These are phyloP conservation scores for Neoscytalidium dimidiatum DNA, from an alignment of 2,329 filamentous ascomycete genomes.

Conservation along the genomic window DNA sequence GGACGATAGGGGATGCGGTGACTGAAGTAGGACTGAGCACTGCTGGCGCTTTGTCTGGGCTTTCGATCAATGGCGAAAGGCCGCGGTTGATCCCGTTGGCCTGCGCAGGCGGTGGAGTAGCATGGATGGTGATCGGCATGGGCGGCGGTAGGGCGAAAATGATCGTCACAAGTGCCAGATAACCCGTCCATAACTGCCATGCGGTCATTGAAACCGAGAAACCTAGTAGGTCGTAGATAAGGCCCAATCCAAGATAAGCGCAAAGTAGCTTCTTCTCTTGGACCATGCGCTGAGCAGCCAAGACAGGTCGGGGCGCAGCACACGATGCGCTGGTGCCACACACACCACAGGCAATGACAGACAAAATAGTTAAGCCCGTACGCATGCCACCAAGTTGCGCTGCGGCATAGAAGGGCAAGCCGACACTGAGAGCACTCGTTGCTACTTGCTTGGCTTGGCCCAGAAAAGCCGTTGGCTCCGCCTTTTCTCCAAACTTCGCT, in stretches of 20 bases:
- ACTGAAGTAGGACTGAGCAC: background rate
- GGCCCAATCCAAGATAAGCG: slow-evolving; percentile 34
- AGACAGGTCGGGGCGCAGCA: slow-evolving; percentile 24
- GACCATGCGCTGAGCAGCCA: slow-evolving; percentile 36
- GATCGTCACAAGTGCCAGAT: slow-evolving; percentile 48
- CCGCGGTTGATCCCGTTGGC: background rate
- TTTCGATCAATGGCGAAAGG: slow-evolving; percentile 17
- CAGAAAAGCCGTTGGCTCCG: slow-evolving; percentile 6
- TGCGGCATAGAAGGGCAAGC: slow-evolving; percentile 58
- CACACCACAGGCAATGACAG: slow-evolving; percentile 50
- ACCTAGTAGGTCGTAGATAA: slow-evolving; percentile 36
- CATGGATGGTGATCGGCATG: slow-evolving; percentile 35
- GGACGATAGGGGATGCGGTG: slow-evolving; percentile 33
- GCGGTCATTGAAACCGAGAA: slow-evolving; percentile 23
- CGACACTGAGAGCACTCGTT: slow-evolving; percentile 43
- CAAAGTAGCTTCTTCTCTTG: slow-evolving; percentile 36
- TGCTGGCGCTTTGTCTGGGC: slow-evolving; percentile 6
- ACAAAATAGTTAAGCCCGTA: slow-evolving; percentile 54
- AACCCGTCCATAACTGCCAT: slow-evolving; percentile 43
- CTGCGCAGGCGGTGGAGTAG: slow-evolving; percentile 5
- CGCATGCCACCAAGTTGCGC: slow-evolving; percentile 57
- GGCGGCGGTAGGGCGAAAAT: slow-evolving; percentile 53
- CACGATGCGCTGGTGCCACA: slow-evolving; percentile 24
- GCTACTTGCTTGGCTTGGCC: slow-evolving; percentile 25
- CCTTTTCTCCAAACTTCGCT: slow-evolving; percentile 24